Evolutionary conservation across 2,329 filamentous ascomycete genomes (phyloP).

Genomic region (Diplocarpon mali): DNA sequence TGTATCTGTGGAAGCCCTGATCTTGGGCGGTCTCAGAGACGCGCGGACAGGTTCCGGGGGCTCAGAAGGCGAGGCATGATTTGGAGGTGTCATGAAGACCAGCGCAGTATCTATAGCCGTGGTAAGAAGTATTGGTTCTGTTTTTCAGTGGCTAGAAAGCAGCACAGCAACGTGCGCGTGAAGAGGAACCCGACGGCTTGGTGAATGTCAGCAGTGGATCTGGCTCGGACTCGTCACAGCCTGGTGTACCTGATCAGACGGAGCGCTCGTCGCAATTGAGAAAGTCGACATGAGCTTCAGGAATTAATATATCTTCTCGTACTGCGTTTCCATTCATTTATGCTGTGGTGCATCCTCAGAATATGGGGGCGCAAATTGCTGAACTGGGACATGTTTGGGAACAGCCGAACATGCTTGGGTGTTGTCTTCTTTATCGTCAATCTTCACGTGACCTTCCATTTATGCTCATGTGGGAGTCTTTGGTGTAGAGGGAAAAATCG

Average conservation of each 20-base stretch:
- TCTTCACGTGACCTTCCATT: constrained; percentile 9
- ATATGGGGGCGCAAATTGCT: constrained; percentile 10
- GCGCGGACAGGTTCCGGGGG: constrained; percentile 42
- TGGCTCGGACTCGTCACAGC: background rate
- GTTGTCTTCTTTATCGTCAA: background rate
- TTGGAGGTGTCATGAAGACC: constrained; percentile 55
- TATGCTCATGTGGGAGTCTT: no score
- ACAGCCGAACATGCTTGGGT: background rate
- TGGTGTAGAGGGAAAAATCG: no score
- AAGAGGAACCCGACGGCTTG: constrained; percentile 2
- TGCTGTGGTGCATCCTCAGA: constrained; percentile 1
- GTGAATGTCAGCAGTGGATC: constrained; percentile 10
- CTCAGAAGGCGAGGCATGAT: constrained; percentile 57
- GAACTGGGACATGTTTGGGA: constrained; percentile 4
- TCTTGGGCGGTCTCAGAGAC: constrained; percentile 46
- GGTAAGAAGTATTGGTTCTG: constrained; percentile 4
- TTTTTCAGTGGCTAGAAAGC: constrained; percentile 29
- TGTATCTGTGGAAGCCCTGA: constrained; percentile 38
- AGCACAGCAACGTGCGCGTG: constrained; percentile 33
- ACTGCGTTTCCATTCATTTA: background rate
- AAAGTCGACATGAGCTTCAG: constrained; percentile 15
- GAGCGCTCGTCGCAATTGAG: background rate
- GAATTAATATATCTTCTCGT: background rate
- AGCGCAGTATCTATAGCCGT: constrained; percentile 6
- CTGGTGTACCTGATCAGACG: constrained; percentile 5